Evolutionary conservation across 352 stramenopile genomes (phyloP).

Genomic region (Phytophthora constricta): DNA sequence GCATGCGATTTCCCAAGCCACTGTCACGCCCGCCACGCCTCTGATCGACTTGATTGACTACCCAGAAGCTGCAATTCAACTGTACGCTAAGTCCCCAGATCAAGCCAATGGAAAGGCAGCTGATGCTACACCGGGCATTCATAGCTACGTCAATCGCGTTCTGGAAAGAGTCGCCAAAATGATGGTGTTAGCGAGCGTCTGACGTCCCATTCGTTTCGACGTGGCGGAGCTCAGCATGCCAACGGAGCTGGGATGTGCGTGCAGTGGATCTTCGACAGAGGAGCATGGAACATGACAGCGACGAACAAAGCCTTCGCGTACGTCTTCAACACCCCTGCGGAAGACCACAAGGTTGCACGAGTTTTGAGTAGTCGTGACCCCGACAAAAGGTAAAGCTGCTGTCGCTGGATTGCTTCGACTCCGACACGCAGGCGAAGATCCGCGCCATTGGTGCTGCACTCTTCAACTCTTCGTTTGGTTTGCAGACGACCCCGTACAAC

Average conservation of each 20-base stretch:
- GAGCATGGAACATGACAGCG: too few species aligned
- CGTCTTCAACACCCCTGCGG: too few species aligned
- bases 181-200: constrained; percentile 16
- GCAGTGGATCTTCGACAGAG: constrained; percentile 22
- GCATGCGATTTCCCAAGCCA: neutral
- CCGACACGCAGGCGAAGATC: neutral
- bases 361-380: neutral
- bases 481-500: neutral
- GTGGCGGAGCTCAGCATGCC: constrained; percentile 22
- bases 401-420: neutral
- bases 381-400: neutral
- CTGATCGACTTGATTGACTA: constrained; percentile 16
- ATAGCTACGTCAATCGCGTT: constrained; percentile 31
- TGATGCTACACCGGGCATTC: constrained; percentile 1
- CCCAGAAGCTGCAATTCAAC: neutral
- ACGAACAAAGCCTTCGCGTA: too few species aligned
- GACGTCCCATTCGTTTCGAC: constrained; percentile 33
- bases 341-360: neutral
- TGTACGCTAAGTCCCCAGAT: neutral
- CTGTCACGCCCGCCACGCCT: neutral
- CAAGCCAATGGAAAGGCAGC: neutral
- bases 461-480: neutral
- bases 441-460: neutral
- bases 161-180: constrained; percentile 5
- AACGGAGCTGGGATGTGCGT: constrained; percentile 2